These are phyloP conservation scores for Diversispora eburnea DNA, from an alignment of 192 early-diverging fungal genomes.

Conservation along the genomic window DNA sequence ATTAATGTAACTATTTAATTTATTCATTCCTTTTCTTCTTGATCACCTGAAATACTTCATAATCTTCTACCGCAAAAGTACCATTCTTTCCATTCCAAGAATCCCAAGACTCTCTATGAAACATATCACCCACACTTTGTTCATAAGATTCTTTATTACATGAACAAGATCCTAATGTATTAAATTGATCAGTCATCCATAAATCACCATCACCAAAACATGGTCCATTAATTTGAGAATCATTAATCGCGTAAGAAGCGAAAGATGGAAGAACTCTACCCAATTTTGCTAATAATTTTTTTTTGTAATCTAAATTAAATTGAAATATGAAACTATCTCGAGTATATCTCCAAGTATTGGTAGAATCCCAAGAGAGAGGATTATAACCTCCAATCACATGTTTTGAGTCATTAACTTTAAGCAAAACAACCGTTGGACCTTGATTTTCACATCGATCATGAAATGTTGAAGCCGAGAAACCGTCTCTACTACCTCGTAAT, in stretches of 20 bases:
- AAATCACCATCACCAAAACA: constrained; percentile 29
- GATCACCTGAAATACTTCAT: constrained; percentile 5
- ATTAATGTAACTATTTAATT: no score
- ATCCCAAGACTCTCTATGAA: constrained; percentile 3
- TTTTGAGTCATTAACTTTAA: constrained; percentile 21
- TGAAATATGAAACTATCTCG: constrained; percentile 14
- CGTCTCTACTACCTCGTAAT: constrained; percentile 5
- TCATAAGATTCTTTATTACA: constrained; percentile 21
- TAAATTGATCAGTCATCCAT: constrained; percentile 22
- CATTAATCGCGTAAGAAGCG: constrained; percentile 12
- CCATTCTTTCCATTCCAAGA: constrained; percentile 12
- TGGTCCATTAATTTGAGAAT: neutral
- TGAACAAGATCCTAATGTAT: constrained; percentile 9
- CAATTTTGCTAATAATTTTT: neutral
- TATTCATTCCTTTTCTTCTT: constrained; percentile 5
- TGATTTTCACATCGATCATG: constrained; percentile 15
- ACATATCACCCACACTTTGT: constrained; percentile 17
- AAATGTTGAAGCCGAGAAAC: constrained; percentile 2
- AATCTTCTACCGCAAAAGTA: constrained; percentile 6
- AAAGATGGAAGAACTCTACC: neutral
- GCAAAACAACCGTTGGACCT: constrained; percentile 11
- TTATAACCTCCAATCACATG: constrained; percentile 26
- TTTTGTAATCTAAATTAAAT: constrained; percentile 2
- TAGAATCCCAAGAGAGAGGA: constrained; percentile 19
- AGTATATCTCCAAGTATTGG: constrained; percentile 11